Conservation (phyloP, 495 filamentous ascomycete species). For the Aspergillus ostianus region DNA sequence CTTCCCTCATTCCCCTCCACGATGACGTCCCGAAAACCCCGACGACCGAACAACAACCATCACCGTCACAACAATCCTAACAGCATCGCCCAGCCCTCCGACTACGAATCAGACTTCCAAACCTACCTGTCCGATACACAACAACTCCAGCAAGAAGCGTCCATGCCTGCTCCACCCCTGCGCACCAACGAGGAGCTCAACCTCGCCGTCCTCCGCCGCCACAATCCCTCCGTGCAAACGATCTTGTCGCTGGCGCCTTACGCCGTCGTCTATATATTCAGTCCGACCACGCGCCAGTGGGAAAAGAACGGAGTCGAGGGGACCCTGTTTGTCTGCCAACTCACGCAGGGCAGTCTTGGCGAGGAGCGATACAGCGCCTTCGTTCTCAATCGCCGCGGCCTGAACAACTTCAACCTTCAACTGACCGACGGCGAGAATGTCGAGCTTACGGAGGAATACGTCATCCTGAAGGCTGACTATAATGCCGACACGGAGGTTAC, state of each 20-base stretch:
- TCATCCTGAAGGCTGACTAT: constrained; percentile 53
- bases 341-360: constrained; percentile 40
- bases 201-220: constrained; percentile 71
- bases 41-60: constrained; percentile 32
- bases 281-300: constrained; percentile 60
- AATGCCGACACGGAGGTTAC: constrained; percentile 10
- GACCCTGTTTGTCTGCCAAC: constrained; percentile 75
- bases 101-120: constrained; percentile 64
- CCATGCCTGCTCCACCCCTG: constrained; percentile 39
- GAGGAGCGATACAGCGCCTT: constrained; percentile 58
- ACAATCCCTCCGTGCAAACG: constrained; percentile 62
- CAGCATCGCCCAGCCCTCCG: constrained; percentile 44
- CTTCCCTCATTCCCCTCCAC: constrained; percentile 8
- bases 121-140: constrained; percentile 36
- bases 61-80: constrained; percentile 32
- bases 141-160: constrained; percentile 25
- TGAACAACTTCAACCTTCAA: constrained; percentile 57
- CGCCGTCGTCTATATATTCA: constrained; percentile 76
- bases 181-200: constrained; percentile 81
- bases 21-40: constrained; percentile 38
- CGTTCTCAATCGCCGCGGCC: constrained; percentile 58
- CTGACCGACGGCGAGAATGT: constrained; percentile 53
- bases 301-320: constrained; percentile 77
- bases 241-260: constrained; percentile 77
- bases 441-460: constrained; percentile 59